Base-by-base conservation (phyloP, 441 rosid species). In the Macaranga tanarius region DNA sequence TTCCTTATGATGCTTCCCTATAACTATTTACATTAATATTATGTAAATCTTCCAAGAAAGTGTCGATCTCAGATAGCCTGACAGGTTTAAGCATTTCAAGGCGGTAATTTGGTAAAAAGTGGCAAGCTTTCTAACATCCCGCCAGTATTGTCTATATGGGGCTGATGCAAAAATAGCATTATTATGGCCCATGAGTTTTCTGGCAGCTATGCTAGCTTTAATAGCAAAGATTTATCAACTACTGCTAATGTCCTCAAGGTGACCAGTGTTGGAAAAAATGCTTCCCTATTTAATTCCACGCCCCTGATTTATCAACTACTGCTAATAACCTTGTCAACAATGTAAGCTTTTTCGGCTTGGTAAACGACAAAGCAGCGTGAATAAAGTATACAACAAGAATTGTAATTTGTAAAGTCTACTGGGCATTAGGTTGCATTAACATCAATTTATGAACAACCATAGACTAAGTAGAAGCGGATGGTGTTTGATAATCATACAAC, bases 311-410 rank as follows among this genome's bases (percentile, higher is more conserved):
- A n/a, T 88, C 97, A 20, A 93, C 96, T 10, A 92, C 92, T 1
- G 90, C 89, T 0, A 94, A 95, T 0, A 82, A 87, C 60, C 55
- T 89, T 72, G 71, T 86, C 5, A 77, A 81, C 38, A 67, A 73
- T 0, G 91, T 90, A 7, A 89, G 84, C 69, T 82, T 92, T 83
- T 78, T 80, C 10, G 92, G 98, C 7, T 84, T 87, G 62, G 94
- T 94, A 5, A 31, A 75, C 0, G 96, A 92, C 9, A 71, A 85
- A 0, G 97, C 97, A 0, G 87, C 90, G 59, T 94, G 92, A 3
- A 92, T 92, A 34, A 92, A 85, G 51, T 90, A 88, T 11, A 84
- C 91, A 31, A 87, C 92, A n/a, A 77, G 94, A 52, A 76, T 92
- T 13, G 91, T 94, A 0, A 85, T 67, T 11, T 90, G 90, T 63